phyloP scores from a whole-genome alignment of 495 filamentous ascomycete species.

The Penicillium salamii region DNA sequence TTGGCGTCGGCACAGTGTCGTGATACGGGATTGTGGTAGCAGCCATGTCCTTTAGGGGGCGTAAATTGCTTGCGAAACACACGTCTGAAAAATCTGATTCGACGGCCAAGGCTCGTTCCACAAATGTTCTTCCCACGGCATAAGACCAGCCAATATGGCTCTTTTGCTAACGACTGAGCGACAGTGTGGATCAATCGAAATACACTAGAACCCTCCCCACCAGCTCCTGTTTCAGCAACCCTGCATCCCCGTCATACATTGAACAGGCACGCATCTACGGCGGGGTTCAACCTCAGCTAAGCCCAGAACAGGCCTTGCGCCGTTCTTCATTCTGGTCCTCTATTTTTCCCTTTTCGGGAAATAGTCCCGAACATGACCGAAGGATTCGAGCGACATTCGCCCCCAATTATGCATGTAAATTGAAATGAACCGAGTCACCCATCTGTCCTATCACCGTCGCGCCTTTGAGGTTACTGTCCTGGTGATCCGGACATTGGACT shows the following conservation, averaged over 20 bases:
- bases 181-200: conserved; percentile 1
- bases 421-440: background rate
- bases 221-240: conserved; percentile 9
- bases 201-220: conserved; percentile 3
- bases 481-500: conserved; percentile 5
- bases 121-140: background rate
- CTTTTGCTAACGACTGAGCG: conserved; percentile 1
- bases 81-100: conserved; percentile 14
- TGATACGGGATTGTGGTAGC: conserved; percentile 19
- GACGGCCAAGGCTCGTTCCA: background rate
- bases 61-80: conserved; percentile 19
- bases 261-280: conserved; percentile 1
- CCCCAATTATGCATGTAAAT: conserved; percentile 7
- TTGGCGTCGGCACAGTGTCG: background rate
- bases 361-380: conserved; percentile 17
- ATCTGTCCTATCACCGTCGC: background rate
- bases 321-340: conserved; percentile 2
- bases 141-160: background rate
- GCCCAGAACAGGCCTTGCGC: conserved; percentile 12
- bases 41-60: conserved; percentile 20
- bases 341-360: conserved; percentile 18
- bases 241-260: conserved; percentile 2
- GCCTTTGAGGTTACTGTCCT: background rate
- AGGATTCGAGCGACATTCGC: conserved; percentile 5
- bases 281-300: conserved; percentile 5